Evolutionary conservation across 257 asterid species (phyloP), one percentile per base, ranked within the genome.

Genomic region (Ophiorrhiza pumila): DNA sequence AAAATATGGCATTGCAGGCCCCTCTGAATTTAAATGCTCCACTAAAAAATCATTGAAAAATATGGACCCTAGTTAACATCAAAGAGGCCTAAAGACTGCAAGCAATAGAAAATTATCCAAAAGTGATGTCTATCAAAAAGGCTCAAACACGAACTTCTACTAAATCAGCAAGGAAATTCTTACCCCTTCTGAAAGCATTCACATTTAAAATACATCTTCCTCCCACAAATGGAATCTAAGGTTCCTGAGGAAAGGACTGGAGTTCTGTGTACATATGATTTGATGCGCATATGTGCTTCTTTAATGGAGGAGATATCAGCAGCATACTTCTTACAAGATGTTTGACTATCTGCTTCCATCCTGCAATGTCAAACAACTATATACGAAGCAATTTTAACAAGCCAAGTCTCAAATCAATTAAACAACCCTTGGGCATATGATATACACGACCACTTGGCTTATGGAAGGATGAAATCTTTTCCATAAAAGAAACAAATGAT

Each of bases 181-280:
- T 81, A 94, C 98, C 98, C 98, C 83, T 94, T 94, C 83, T 94
- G 98, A 58, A 91, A 91, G 76, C 92, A 88, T 88, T 94, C 98
- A 74, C 97, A 90, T 83, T 91, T 94, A 56, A 91, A 88, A 85
- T 86, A 80, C 64, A 93, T 82, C 49, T 86, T 90, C 76, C 90
- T 87, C 76, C 96, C 95, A 20, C 95, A 78, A 22, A 90, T 65
- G 37, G 95, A 85, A 80, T 91, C 73, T n/a, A 94, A 85, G 56
- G 96, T 88, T 69, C 81, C 89, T 0, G 98, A 88, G 57, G 74
- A 64, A 72, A 91, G 77, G 73, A 91, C 86, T 0, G 95, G 96
- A 83, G 98, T 91, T 80, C 46, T 86, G 83, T 86, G 88, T 65
- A 72, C 87, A 71, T 84, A 82, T 15, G 87, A 63, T 62, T 77